Evolutionary conservation across 2,329 filamentous ascomycete species (phyloP).

Genomic region (Pseudonectria foliicola): DNA sequence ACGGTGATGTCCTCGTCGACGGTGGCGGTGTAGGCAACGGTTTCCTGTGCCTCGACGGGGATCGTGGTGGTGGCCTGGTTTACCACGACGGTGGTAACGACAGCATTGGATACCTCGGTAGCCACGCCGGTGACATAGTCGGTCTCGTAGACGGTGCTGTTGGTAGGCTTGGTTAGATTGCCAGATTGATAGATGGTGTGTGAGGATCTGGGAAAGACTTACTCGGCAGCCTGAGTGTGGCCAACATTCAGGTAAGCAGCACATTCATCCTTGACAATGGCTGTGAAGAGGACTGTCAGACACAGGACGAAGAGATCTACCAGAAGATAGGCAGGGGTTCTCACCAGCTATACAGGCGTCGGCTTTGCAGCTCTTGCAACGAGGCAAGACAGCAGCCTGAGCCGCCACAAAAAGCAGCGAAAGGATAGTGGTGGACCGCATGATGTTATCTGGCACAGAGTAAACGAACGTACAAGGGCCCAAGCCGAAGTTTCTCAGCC

Average conservation of each 20-base stretch:
- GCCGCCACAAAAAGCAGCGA: too few species aligned
- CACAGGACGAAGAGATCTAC: too few species aligned
- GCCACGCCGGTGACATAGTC: slow-evolving; percentile 1
- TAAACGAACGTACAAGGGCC: too few species aligned
- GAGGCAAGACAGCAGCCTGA: slow-evolving; percentile 3
- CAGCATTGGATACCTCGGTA: slow-evolving; percentile 1
- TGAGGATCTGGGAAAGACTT: neutral
- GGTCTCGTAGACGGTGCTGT: slow-evolving; percentile 3
- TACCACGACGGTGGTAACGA: slow-evolving; percentile 1
- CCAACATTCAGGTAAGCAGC: slow-evolving; percentile 3
- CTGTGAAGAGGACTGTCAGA: neutral
- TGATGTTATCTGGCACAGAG: too few species aligned
- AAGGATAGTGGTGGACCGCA: too few species aligned
- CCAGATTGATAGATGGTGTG: neutral
- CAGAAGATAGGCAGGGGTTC: neutral
- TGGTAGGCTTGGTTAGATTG: neutral
- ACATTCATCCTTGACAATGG: slow-evolving; percentile 4
- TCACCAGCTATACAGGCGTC: slow-evolving; percentile 7
- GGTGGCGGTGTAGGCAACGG: slow-evolving; percentile 2
- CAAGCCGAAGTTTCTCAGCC: too few species aligned
- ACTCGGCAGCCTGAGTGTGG: slow-evolving; percentile 1
- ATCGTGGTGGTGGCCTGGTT: slow-evolving; percentile 4
- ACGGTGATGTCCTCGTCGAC: neutral
- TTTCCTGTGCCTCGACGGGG: neutral
- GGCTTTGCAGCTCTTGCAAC: slow-evolving; percentile 3